A percentile compares a stretch with the other conserved stretches of the same genome.
Evolutionary conservation across 345 rosid species (phyloP).

Genomic region (Sonneratia caseolaris): DNA sequence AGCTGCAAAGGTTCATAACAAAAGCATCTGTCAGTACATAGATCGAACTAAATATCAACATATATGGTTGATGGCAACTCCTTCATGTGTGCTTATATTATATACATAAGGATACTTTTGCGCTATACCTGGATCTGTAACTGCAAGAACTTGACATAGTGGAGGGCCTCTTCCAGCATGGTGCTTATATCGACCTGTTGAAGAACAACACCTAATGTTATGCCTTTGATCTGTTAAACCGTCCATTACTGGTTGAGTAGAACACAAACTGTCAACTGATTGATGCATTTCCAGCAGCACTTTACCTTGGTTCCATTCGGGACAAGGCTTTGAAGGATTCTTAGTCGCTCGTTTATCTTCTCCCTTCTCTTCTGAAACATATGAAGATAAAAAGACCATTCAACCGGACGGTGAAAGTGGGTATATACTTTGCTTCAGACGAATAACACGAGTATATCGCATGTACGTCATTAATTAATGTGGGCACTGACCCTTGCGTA

Average conservation of each 20-base stretch:
- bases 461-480: background rate
- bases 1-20: slow-evolving; percentile 30
- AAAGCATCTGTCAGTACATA: background rate
- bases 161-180: slow-evolving; percentile 93
- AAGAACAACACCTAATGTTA: background rate
- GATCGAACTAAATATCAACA: background rate
- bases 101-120: background rate
- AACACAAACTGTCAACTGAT: background rate
- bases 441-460: background rate
- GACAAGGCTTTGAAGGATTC: slow-evolving; percentile 66
- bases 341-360: slow-evolving; percentile 71
- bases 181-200: slow-evolving; percentile 81
- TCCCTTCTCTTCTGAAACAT: slow-evolving; percentile 77
- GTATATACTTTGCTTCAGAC: background rate
- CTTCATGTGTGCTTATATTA: background rate
- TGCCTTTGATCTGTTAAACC: background rate
- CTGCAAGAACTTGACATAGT: slow-evolving; percentile 76
- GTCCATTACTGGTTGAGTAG: background rate
- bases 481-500: slow-evolving; percentile 56
- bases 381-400: background rate
- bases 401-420: background rate
- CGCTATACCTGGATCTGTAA: slow-evolving; percentile 65
- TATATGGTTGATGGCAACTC: background rate
- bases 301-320: slow-evolving; percentile 87
- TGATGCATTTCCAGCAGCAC: background rate